phyloP scores from a whole-genome alignment of 192 early-diverging fungal species.

The Dissophora ornata region DNA sequence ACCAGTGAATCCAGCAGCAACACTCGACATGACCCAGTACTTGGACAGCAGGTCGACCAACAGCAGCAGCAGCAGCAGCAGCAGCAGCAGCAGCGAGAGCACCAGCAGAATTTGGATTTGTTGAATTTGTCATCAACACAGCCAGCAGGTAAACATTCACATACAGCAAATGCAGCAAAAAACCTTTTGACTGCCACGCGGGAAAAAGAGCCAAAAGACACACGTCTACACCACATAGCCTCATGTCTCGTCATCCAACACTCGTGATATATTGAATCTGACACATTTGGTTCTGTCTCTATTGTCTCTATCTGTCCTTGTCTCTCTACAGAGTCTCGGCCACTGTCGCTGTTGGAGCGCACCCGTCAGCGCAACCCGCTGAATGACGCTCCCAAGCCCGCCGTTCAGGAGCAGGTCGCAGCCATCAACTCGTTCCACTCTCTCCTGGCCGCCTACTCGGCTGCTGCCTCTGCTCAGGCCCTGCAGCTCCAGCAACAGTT shows the following conservation, averaged over 20 bases:
- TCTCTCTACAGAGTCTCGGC: conserved; percentile 6
- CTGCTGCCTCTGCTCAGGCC: conserved; percentile 1
- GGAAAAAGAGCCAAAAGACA: no score
- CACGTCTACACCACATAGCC: no score
- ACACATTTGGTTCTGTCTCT: no score
- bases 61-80: conserved; percentile 1
- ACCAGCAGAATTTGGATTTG: conserved; percentile 9
- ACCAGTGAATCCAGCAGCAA: not conserved
- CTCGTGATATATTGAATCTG: no score
- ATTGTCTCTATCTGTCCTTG: not conserved
- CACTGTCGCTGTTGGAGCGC: conserved; percentile 39
- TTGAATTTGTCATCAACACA: conserved; percentile 11
- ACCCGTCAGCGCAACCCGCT: conserved; percentile 50
- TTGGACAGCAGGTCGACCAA: not conserved
- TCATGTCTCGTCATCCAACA: no score
- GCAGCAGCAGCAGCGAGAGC: conserved; percentile 3
- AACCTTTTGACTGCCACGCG: no score
- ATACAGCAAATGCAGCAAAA: no score
- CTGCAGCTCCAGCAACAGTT: conserved; percentile 7
- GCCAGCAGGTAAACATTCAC: no score
- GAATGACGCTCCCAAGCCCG: conserved; percentile 1
- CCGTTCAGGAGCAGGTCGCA: conserved; percentile 21
- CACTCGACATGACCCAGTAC: conserved; percentile 3
- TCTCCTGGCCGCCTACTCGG: conserved; percentile 28
- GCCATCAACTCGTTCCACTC: conserved; percentile 30